phyloP scores from a whole-genome alignment of 176 grass and related monocot genomes.

The Oryza longistaminata region DNA sequence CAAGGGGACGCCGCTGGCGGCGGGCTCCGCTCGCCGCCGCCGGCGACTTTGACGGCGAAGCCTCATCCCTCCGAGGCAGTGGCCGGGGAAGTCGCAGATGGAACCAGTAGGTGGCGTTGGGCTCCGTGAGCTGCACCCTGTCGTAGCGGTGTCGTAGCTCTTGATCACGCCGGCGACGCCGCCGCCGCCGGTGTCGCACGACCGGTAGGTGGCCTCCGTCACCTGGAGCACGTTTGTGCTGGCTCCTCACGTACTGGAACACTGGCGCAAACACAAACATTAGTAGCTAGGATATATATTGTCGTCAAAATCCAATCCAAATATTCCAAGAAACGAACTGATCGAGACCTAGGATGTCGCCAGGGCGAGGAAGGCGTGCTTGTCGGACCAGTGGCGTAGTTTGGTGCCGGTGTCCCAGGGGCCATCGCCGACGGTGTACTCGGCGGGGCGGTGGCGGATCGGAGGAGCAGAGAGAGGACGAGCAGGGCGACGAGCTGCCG shows the following conservation, averaged over 20 bases:
- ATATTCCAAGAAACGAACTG: background rate
- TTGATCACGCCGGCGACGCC: constrained; percentile 19
- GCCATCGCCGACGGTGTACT: constrained; percentile 34
- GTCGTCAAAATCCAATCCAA: background rate
- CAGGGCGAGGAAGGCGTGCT: constrained; percentile 29
- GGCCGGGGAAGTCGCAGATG: constrained; percentile 47
- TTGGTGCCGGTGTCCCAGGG: constrained; percentile 46
- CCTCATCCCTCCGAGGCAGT: constrained; percentile 55
- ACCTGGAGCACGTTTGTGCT: constrained; percentile 60
- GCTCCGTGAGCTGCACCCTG: constrained; percentile 38
- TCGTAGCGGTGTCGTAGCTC: constrained; percentile 42
- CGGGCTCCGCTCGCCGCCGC: background rate
- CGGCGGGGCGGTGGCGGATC: background rate
- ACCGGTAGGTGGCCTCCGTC: constrained; percentile 41
- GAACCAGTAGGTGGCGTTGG: constrained; percentile 46
- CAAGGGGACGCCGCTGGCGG: background rate
- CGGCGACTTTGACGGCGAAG: constrained; percentile 44
- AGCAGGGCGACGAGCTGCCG: background rate
- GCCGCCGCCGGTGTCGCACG: constrained; percentile 26
- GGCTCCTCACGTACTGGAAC: constrained; percentile 48
- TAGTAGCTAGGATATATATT: too few species aligned
- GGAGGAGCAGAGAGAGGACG: background rate
- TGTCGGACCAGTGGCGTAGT: constrained; percentile 43
- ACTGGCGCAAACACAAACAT: background rate
- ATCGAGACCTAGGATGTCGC: constrained; percentile 45